Conservation (phyloP, 768 basidiomycete genomes). For the Kwoniella sp. region DNA sequence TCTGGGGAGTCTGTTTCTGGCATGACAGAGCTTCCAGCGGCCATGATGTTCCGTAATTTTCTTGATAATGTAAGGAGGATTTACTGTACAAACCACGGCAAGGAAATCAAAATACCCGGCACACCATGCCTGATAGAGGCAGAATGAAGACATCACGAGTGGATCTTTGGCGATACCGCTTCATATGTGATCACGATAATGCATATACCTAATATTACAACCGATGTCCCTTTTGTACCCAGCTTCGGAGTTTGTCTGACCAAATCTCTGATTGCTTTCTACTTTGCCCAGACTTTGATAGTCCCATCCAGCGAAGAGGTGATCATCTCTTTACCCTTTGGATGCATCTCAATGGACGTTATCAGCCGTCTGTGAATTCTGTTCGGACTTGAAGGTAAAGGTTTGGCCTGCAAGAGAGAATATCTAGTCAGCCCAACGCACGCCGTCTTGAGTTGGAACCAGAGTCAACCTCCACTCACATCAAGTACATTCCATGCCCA, state of each 20-base stretch:
- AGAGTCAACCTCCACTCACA: constrained; percentile 60
- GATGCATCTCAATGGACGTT: constrained; percentile 90
- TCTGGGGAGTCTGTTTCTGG: too few relatives aligned
- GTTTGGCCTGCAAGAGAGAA: constrained; percentile 77
- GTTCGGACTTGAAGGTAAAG: constrained; percentile 59
- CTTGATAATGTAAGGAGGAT: too few relatives aligned
- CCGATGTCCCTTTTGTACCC: not conserved
- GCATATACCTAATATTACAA: not conserved
- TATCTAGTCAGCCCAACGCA: too few relatives aligned
- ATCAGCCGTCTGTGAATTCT: constrained; percentile 80
- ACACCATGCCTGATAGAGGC: too few relatives aligned
- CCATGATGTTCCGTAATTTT: too few relatives aligned
- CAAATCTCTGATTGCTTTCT: not conserved
- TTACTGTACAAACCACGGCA: too few relatives aligned
- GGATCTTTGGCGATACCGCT: too few relatives aligned
- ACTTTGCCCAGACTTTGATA: constrained; percentile 74
- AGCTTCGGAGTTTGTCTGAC: not conserved
- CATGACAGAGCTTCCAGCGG: too few relatives aligned
- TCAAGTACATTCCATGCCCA: constrained; percentile 95
- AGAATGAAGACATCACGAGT: too few relatives aligned
- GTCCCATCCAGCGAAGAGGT: constrained; percentile 77
- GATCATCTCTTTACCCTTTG: constrained; percentile 76
- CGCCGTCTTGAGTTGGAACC: too few relatives aligned
- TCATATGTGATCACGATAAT: too few relatives aligned
- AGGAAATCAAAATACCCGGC: too few relatives aligned